phyloP scores from a whole-genome alignment of 495 filamentous ascomycete genomes.

The Parmelia sp. region DNA sequence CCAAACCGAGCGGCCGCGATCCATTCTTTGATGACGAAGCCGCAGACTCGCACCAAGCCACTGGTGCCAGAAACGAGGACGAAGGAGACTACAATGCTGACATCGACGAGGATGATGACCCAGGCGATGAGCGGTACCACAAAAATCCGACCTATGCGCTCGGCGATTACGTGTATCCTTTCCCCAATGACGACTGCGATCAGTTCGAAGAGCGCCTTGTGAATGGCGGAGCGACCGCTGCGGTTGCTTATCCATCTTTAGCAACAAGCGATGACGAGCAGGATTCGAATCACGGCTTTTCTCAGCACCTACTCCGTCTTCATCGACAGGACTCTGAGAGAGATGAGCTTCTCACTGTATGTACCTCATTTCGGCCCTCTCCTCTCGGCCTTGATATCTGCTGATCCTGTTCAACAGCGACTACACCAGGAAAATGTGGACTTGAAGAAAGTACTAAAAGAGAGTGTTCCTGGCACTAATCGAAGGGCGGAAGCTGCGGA shows the following conservation, averaged over 20 bases:
- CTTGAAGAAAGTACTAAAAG: background rate
- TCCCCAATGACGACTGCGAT: background rate
- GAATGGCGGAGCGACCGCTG: background rate
- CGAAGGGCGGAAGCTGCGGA: slow-evolving; percentile 7
- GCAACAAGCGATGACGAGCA: background rate
- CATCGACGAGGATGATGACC: background rate
- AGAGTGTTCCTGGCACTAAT: background rate
- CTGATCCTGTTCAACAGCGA: background rate
- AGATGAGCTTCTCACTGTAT: slow-evolving; percentile 4
- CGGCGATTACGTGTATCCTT: too few species aligned
- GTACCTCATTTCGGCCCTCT: background rate
- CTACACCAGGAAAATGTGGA: background rate
- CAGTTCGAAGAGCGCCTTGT: background rate
- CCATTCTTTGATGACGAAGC: background rate
- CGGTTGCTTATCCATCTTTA: too few species aligned
- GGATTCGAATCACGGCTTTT: background rate
- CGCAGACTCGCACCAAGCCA: background rate
- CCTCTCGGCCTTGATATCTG: background rate
- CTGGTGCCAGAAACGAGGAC: background rate
- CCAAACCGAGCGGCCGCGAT: background rate
- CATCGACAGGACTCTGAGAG: slow-evolving; percentile 1
- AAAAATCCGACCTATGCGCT: background rate
- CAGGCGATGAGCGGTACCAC: background rate
- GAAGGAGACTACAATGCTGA: background rate
- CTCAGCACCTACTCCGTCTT: background rate